Evolutionary conservation across 179 eudicot species (phyloP).

Genomic region (Gypsophila paniculata): DNA sequence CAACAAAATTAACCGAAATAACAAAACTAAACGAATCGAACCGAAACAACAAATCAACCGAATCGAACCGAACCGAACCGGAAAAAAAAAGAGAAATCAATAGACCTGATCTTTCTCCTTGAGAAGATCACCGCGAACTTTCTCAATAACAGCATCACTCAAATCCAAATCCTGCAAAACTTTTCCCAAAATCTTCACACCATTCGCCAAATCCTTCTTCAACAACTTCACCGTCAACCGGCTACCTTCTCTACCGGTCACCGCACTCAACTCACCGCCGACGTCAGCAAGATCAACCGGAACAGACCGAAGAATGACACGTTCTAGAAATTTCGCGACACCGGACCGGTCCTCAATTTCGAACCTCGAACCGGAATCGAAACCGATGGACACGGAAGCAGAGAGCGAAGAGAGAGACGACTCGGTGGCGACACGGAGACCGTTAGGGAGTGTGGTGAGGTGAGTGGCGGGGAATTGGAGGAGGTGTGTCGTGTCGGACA

Average conservation of each 20-base stretch:
- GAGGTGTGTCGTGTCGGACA: slow-evolving; percentile 40
- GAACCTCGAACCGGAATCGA: slow-evolving; percentile 60
- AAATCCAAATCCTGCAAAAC: slow-evolving; percentile 60
- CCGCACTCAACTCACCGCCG: slow-evolving; percentile 59
- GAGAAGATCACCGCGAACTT: slow-evolving; percentile 52
- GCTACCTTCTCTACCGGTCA: slow-evolving; percentile 54
- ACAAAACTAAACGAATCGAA: too few relatives aligned
- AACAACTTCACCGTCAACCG: slow-evolving; percentile 41
- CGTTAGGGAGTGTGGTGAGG: slow-evolving; percentile 65
- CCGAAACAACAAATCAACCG: too few relatives aligned
- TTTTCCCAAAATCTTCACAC: slow-evolving; percentile 52
- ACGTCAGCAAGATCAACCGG: slow-evolving; percentile 43
- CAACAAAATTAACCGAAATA: too few relatives aligned
- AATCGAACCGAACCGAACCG: not conserved
- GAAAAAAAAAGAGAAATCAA: not conserved
- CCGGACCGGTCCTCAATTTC: slow-evolving; percentile 50
- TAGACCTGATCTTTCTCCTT: slow-evolving; percentile 67
- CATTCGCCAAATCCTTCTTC: slow-evolving; percentile 40
- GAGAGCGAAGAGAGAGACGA: slow-evolving; percentile 46
- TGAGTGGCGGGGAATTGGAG: slow-evolving; percentile 53
- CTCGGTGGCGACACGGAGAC: slow-evolving; percentile 80
- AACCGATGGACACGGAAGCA: slow-evolving; percentile 56
- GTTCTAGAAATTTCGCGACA: slow-evolving; percentile 44
- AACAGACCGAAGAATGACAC: slow-evolving; percentile 36
- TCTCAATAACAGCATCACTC: slow-evolving; percentile 32